These are phyloP conservation scores for Termitomyces sp. DNA, from an alignment of 768 basidiomycete genomes.

Conservation along the genomic window DNA sequence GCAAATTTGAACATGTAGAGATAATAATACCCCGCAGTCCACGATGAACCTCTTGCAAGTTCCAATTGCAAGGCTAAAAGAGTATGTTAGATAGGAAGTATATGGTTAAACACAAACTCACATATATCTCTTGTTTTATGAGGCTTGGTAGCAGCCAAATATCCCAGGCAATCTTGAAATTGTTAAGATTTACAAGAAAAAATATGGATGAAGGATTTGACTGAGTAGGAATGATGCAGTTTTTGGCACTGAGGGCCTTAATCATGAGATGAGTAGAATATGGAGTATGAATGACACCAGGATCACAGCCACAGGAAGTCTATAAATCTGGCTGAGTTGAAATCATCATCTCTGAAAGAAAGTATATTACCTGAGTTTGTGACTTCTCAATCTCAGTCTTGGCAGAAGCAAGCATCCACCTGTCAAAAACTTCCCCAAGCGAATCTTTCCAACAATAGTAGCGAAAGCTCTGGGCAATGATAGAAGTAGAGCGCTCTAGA, in stretches of 20 bases:
- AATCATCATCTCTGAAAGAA: too few relatives aligned
- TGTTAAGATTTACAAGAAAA: too few relatives aligned
- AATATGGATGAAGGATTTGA: conserved; percentile 2
- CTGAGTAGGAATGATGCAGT: not conserved
- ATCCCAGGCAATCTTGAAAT: not conserved
- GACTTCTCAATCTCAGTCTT: too few relatives aligned
- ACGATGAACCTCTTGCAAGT: too few relatives aligned
- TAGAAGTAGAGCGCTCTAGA: not conserved
- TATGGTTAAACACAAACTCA: not conserved
- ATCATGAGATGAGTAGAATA: not conserved
- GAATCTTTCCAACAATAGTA: not conserved
- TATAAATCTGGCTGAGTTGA: too few relatives aligned
- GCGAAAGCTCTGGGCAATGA: not conserved
- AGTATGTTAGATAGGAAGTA: too few relatives aligned
- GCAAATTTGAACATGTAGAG: too few relatives aligned
- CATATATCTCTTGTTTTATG: not conserved
- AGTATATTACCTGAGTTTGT: too few relatives aligned
- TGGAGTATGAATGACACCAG: not conserved
- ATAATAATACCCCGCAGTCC: too few relatives aligned
- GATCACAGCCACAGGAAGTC: too few relatives aligned
- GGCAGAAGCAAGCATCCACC: not conserved
- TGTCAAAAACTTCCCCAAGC: not conserved
- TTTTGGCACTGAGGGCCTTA: not conserved
- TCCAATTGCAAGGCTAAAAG: too few relatives aligned
- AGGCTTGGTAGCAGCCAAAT: conserved; percentile 3